Evolutionary conservation across 1,284 basidiomycete species (phyloP).

Genomic region (Cryptococcus maquisensis): DNA sequence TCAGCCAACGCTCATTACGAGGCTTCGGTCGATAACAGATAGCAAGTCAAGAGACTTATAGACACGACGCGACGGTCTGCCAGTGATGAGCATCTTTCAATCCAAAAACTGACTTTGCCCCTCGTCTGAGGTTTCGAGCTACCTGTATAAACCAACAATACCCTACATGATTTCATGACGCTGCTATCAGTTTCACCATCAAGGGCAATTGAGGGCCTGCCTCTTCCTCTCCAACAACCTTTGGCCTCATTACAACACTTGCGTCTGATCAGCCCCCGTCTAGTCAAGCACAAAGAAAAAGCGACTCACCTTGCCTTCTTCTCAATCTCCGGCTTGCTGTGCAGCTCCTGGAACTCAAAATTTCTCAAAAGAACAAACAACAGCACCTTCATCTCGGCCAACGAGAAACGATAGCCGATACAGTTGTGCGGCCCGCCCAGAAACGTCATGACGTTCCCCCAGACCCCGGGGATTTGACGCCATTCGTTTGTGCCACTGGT

Average conservation of each 20-base stretch:
- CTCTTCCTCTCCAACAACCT: conserved; percentile 38
- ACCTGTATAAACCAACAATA: no score
- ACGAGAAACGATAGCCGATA: conserved; percentile 67
- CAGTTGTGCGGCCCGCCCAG: conserved; percentile 63
- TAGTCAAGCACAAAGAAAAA: no score
- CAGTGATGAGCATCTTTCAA: no score
- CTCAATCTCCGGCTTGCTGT: conserved; percentile 31
- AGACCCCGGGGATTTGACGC: conserved; percentile 56
- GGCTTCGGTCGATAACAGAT: no score
- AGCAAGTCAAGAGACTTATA: no score
- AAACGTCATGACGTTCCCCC: conserved; percentile 64
- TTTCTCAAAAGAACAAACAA: conserved; percentile 58
- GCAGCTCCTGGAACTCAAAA: conserved; percentile 57
- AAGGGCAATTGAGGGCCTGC: conserved; percentile 46
- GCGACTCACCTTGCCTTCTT: conserved; percentile 35
- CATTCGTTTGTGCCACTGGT: not conserved
- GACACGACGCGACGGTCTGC: no score
- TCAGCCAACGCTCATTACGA: no score
- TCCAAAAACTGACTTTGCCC: no score
- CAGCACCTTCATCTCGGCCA: conserved; percentile 62
- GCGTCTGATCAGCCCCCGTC: not conserved
- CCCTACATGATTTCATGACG: no score
- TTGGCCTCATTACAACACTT: conserved; percentile 47
- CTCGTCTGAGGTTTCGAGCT: no score
- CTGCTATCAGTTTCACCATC: conserved; percentile 24